These are phyloP conservation scores for Heterobasidion occidentale DNA, from an alignment of 1,284 basidiomycete species.

Conservation along the genomic window DNA sequence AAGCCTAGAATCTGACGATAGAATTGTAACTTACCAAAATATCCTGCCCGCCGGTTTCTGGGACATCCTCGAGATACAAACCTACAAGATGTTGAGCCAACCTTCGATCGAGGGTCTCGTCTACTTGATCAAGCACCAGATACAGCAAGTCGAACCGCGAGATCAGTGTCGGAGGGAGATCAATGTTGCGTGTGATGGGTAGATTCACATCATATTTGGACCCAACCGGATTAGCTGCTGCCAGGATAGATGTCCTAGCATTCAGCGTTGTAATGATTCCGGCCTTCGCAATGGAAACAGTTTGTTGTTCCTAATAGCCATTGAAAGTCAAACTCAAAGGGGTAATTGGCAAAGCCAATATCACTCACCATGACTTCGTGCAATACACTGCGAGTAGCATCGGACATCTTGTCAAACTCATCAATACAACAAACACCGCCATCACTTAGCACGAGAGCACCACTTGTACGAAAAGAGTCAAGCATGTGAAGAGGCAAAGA, in stretches of 20 bases:
- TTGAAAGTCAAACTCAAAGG: not conserved
- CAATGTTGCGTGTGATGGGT: conserved; percentile 84
- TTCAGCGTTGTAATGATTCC: conserved; percentile 99
- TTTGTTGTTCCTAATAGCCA: conserved; percentile 88
- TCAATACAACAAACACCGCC: conserved; percentile 99
- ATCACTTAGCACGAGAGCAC: conserved; percentile 93
- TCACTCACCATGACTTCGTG: conserved; percentile 95
- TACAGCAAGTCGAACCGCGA: conserved; percentile 98
- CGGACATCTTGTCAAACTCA: conserved; percentile 99
- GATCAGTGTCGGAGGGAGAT: conserved; percentile 95
- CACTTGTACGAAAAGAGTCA: conserved; percentile 38
- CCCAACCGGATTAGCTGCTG: conserved; percentile 95
- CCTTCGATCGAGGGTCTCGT: conserved; percentile 84
- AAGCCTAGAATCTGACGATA: conserved; percentile 1
- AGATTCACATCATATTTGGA: conserved; percentile 90
- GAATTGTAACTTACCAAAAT: conserved; percentile 52
- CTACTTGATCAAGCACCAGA: conserved; percentile 91
- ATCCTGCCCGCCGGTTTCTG: conserved; percentile 62
- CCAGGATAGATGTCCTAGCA: conserved; percentile 93
- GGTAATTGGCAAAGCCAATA: not conserved
- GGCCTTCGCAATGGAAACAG: conserved; percentile 98
- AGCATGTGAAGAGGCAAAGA: not conserved
- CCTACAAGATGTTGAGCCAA: conserved; percentile 92
- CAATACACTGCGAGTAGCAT: conserved; percentile 90
- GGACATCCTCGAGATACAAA: conserved; percentile 89